Conservation (phyloP, 2,329 filamentous ascomycete genomes). For the Teratosphaeria viscida region DNA sequence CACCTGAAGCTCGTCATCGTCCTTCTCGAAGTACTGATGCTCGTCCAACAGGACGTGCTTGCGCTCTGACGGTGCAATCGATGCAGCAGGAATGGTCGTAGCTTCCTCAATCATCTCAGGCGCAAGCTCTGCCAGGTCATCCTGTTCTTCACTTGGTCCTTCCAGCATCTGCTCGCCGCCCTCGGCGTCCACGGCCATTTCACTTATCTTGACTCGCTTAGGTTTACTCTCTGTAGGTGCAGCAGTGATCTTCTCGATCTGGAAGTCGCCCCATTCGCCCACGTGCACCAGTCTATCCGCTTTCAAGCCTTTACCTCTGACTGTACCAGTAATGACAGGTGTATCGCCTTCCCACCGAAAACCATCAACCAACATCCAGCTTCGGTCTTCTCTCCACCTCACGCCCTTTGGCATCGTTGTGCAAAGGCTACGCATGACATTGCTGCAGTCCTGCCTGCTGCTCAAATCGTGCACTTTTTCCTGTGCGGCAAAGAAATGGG, state of each 20-base stretch:
- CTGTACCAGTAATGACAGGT: conserved; percentile 60
- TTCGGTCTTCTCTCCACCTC: conserved; percentile 88
- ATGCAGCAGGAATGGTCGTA: conserved; percentile 39
- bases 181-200: conserved; percentile 58
- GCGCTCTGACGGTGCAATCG: conserved; percentile 38
- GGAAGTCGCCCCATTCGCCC: conserved; percentile 87
- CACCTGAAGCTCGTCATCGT: conserved; percentile 51
- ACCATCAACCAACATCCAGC: conserved; percentile 87
- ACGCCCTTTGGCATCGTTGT: conserved; percentile 87
- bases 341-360: conserved; percentile 56
- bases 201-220: conserved; percentile 41
- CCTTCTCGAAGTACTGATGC: conserved; percentile 95
- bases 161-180: conserved; percentile 52
- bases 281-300: conserved; percentile 83
- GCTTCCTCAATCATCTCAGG: conserved; percentile 66
- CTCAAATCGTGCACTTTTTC: conserved; percentile 87
- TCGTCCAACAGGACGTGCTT: conserved; percentile 92
- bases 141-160: conserved; percentile 64
- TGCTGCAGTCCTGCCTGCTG: conserved; percentile 79
- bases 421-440: conserved; percentile 82
- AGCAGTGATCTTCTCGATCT: conserved; percentile 78
- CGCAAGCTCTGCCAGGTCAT: conserved; percentile 72
- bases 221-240: conserved; percentile 54
- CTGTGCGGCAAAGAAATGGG: conserved; percentile 84
- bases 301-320: conserved; percentile 78